These are phyloP conservation scores for Lumnitzera littorea DNA, from an alignment of 345 rosid species.

Conservation along the genomic window DNA sequence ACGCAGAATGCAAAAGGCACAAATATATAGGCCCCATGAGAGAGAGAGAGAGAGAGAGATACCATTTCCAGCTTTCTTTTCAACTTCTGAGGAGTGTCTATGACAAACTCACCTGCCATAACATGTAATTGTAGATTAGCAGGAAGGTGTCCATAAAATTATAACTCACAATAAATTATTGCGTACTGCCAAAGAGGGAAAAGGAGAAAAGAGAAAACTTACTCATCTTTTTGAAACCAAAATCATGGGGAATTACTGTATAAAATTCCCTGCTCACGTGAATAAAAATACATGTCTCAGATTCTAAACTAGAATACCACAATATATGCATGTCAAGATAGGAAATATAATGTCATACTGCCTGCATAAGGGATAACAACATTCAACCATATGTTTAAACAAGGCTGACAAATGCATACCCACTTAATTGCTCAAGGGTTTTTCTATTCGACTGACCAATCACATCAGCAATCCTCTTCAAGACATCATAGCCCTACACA, in stretches of 20 bases:
- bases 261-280: slow-evolving; percentile 65
- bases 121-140: slow-evolving; percentile 13
- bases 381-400: too few relatives aligned
- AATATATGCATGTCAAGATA: too few relatives aligned
- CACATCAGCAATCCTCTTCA: slow-evolving; percentile 63
- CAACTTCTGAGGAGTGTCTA: slow-evolving; percentile 77
- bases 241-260: slow-evolving; percentile 83
- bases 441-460: slow-evolving; percentile 36
- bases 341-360: too few relatives aligned
- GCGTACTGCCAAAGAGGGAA: background rate
- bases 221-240: slow-evolving; percentile 85
- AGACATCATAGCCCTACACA: slow-evolving; percentile 71
- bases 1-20: background rate
- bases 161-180: background rate
- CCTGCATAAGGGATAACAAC: too few relatives aligned
- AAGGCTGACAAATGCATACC: slow-evolving; percentile 37
- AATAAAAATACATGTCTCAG: too few relatives aligned
- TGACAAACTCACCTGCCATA: slow-evolving; percentile 77
- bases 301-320: too few relatives aligned
- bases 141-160: background rate
- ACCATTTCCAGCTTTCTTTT: slow-evolving; percentile 87
- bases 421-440: slow-evolving; percentile 65
- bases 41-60: slow-evolving; percentile 14
- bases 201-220: slow-evolving; percentile 28
- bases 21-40: background rate